Conservation (phyloP, 768 basidiomycete species). For the Russula sp. region DNA sequence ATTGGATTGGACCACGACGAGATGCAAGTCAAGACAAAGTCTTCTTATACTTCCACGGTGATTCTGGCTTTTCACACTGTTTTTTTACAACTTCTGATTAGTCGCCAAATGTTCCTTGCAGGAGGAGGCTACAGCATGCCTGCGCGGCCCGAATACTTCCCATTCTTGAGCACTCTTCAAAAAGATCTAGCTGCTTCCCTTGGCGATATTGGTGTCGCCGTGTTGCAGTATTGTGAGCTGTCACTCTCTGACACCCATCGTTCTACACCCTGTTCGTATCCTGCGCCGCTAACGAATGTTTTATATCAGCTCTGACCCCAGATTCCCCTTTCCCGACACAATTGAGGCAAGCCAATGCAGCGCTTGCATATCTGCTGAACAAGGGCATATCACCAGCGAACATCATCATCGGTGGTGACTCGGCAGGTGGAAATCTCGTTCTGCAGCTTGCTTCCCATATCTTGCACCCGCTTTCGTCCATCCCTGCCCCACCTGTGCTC, state of each 20-base stretch:
- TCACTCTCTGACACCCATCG: background rate
- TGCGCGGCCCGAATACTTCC: background rate
- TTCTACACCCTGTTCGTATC: background rate
- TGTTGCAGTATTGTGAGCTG: constrained; percentile 6
- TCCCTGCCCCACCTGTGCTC: constrained; percentile 5
- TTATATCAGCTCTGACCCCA: background rate
- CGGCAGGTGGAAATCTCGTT: constrained; percentile 22
- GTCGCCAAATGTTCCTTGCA: background rate
- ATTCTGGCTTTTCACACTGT: too few species aligned
- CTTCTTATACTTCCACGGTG: constrained; percentile 7
- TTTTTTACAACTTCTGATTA: background rate
- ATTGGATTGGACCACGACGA: constrained; percentile 9
- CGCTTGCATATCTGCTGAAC: constrained; percentile 15
- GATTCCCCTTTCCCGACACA: constrained; percentile 20
- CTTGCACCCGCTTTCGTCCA: constrained; percentile 18
- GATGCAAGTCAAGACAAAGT: background rate
- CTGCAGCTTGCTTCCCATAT: constrained; percentile 20
- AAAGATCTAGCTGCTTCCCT: background rate
- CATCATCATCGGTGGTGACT: constrained; percentile 22
- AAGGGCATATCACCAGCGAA: constrained; percentile 19
- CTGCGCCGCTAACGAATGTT: background rate
- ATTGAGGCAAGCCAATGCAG: constrained; percentile 18
- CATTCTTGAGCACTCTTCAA: background rate
- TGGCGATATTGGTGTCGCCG: background rate
- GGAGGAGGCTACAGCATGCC: background rate